phyloP scores from a whole-genome alignment of 1,284 basidiomycete species.

The Cystobasidiaceae sp. region DNA sequence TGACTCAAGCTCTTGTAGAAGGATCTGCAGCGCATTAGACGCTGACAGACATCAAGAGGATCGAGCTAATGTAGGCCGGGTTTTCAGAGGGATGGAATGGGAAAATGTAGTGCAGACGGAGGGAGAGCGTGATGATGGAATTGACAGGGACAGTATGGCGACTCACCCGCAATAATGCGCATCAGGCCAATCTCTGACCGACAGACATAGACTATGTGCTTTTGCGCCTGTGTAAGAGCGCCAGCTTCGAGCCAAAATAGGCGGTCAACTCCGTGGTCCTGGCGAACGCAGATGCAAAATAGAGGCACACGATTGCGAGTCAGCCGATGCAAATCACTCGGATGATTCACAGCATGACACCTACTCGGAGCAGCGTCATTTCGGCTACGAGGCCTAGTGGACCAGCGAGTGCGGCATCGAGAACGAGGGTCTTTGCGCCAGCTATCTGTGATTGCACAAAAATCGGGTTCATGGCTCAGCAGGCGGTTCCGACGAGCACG shows the following conservation, averaged over 20 bases:
- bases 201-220: conserved; percentile 90
- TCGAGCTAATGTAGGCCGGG: conserved; percentile 26
- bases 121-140: neutral
- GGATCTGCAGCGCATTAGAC: neutral
- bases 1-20: conserved; percentile 5
- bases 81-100: neutral
- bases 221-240: conserved; percentile 68
- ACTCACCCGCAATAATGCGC: conserved; percentile 80
- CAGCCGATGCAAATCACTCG: neutral
- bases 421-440: conserved; percentile 90
- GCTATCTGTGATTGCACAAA: conserved; percentile 61
- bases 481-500: neutral
- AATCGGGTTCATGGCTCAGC: neutral
- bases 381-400: conserved; percentile 90
- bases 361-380: conserved; percentile 81
- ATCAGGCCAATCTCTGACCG: conserved; percentile 78
- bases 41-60: neutral
- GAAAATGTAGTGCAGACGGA: neutral
- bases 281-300: too few relatives aligned
- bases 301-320: neutral
- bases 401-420: conserved; percentile 81
- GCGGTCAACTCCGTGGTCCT: conserved; percentile 98
- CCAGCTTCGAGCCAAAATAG: conserved; percentile 98
- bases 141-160: neutral
- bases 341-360: conserved; percentile 24